A percentile compares a stretch with the other conserved stretches of the same genome.
Evolutionary conservation across 768 basidiomycete species (phyloP).

Genomic region (Daedalea quercina): DNA sequence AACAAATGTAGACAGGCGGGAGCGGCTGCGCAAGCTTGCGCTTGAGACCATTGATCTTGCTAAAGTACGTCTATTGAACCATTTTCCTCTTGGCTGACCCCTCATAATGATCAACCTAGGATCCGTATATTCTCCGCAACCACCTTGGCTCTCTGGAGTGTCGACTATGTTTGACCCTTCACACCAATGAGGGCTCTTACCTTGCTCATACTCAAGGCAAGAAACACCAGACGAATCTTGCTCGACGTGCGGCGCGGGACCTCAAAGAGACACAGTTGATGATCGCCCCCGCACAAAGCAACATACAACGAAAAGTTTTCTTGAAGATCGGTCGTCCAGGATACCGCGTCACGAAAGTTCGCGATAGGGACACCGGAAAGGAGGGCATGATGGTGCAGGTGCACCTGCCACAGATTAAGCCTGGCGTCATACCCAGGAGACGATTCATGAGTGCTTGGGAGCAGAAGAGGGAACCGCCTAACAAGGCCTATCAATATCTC

Average conservation of each 20-base stretch:
- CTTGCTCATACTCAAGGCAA: slow-evolving; percentile 99
- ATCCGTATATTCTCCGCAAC: slow-evolving; percentile 98
- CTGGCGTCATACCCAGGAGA: slow-evolving; percentile 74
- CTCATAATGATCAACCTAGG: slow-evolving; percentile 39
- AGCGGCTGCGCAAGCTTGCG: slow-evolving; percentile 90
- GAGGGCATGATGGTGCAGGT: slow-evolving; percentile 98
- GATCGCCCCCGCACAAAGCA: slow-evolving; percentile 76
- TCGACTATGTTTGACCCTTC: slow-evolving; percentile 92
- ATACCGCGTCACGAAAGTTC: slow-evolving; percentile 94
- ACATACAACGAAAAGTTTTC: slow-evolving; percentile 87
- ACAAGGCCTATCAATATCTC: slow-evolving; percentile 95
- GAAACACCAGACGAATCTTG: slow-evolving; percentile 98
- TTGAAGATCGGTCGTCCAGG: slow-evolving; percentile 96
- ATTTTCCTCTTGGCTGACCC: not conserved
- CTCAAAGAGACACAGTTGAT: slow-evolving; percentile 90
- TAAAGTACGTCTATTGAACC: slow-evolving; percentile 49
- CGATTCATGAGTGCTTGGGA: slow-evolving; percentile 99
- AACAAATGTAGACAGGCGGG: slow-evolving; percentile 91
- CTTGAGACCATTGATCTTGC: slow-evolving; percentile 97
- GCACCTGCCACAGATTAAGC: slow-evolving; percentile 90
- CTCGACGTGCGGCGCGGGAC: slow-evolving; percentile 94
- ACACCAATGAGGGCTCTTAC: slow-evolving; percentile 99
- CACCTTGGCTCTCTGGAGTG: slow-evolving; percentile 98
- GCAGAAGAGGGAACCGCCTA: slow-evolving; percentile 90
- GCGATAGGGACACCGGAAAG: slow-evolving; percentile 83